Evolutionary conservation across 768 basidiomycete genomes (phyloP).

Genomic region (Mycena epipterygia): DNA sequence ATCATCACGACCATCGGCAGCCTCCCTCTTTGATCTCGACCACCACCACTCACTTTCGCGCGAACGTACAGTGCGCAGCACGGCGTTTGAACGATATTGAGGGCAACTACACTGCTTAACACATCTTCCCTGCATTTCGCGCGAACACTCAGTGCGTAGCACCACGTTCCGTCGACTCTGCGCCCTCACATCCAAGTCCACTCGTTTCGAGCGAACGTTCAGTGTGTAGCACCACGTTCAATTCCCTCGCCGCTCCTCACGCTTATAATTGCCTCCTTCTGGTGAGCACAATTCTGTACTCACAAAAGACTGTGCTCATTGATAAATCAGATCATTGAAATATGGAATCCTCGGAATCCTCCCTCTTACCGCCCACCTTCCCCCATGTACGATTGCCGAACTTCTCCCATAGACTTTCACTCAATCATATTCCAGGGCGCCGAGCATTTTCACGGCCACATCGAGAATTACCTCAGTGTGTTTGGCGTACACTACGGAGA

Average conservation of each 20-base stretch:
- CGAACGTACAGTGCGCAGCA: slow-evolving; percentile 26
- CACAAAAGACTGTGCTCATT: slow-evolving; percentile 5
- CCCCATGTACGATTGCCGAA: slow-evolving; percentile 11
- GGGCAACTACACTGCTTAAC: too few species aligned
- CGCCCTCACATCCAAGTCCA: background rate
- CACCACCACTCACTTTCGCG: background rate
- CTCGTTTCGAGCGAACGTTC: slow-evolving; percentile 4
- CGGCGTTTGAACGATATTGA: too few species aligned
- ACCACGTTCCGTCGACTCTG: background rate
- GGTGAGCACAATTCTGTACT: slow-evolving; percentile 3
- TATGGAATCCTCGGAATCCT: slow-evolving; percentile 8
- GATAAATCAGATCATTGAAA: background rate
- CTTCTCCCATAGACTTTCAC: background rate
- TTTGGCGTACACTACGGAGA: slow-evolving; percentile 33
- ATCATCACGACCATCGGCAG: background rate
- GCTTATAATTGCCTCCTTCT: background rate
- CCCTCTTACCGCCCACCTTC: background rate
- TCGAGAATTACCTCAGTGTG: slow-evolving; percentile 9
- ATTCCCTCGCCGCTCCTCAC: slow-evolving; percentile 1
- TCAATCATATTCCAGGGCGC: background rate
- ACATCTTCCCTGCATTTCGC: background rate
- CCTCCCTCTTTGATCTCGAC: background rate
- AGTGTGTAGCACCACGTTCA: slow-evolving; percentile 23
- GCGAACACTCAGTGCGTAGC: slow-evolving; percentile 6
- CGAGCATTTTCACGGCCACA: slow-evolving; percentile 23